Evolutionary conservation across 306 rosid genomes (phyloP), one percentile per base, ranked within the genome.

Genomic region (Rosa chinensis): DNA sequence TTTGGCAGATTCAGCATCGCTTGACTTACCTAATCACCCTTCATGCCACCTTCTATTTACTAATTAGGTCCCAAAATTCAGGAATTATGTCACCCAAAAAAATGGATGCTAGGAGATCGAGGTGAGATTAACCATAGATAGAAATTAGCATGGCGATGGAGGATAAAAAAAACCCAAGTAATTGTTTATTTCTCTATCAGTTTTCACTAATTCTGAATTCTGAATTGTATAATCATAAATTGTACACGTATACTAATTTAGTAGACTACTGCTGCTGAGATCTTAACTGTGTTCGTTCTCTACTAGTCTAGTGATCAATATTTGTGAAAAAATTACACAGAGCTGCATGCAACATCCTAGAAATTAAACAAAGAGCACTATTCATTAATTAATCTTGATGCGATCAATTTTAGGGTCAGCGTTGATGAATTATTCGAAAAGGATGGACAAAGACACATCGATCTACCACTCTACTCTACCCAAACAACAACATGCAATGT

Each of bases 11-110:
- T 72, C 88, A 64, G 68, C 66, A 39, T 20, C 8, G 2, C 72
- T 6, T 5, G 50, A 79, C 45, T 87, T 83, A 86, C 88, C 72
- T 44, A 56, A 73, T 63, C 79, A 44, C 83, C 90, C 90, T 78
- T 76, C 62, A 9, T 10, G 4, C 6, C 45, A 32, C 71, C 6
- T 12, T 8, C 8, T 49, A 28, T 45, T 28, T 49, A 5, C 70
- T 40, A 64, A 35, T 37, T 3, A 32, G 2, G 70, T 1, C 37
- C 40, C 2, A 13, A 1, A 53, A 20, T 20, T 53, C 61, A 23
- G 37, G 6, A 53, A 55, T n/a, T 55, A 18, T 55, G 25, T 55
- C 23, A 55, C 61, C 61, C 10, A 8, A 55, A n/a, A 55, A 55
- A 55, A 32, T 2, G 11, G 6, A 50, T n/a, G 4, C 23, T n/a